Evolutionary conservation across 768 basidiomycete genomes (phyloP).

Genomic region (Ephemerocybe angulata): DNA sequence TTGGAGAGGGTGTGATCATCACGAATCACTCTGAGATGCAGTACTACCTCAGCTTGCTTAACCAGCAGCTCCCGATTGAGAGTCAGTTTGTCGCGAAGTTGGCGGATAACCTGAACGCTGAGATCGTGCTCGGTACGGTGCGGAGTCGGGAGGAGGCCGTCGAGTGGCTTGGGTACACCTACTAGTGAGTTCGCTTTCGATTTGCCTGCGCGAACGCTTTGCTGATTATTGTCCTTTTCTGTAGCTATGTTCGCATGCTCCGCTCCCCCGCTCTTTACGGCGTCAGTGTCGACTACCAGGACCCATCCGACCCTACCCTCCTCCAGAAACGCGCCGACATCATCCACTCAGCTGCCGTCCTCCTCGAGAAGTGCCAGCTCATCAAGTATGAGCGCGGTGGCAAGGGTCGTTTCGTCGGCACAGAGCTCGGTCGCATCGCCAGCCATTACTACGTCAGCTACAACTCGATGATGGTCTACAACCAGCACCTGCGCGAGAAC

Average conservation of each 20-base stretch:
- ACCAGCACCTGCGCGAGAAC: constrained; percentile 83
- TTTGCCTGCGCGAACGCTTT: background rate
- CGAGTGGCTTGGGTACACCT: constrained; percentile 95
- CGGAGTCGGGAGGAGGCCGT: constrained; percentile 96
- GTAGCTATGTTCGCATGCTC: constrained; percentile 92
- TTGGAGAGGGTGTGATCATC: constrained; percentile 96
- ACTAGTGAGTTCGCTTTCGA: constrained; percentile 54
- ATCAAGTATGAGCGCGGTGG: constrained; percentile 85
- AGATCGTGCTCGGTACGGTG: constrained; percentile 88
- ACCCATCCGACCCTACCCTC: constrained; percentile 39
- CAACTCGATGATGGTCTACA: constrained; percentile 94
- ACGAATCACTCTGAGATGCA: constrained; percentile 97
- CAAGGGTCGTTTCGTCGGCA: constrained; percentile 85
- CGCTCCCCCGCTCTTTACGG: constrained; percentile 84
- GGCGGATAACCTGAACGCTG: constrained; percentile 95
- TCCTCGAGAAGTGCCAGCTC: constrained; percentile 91
- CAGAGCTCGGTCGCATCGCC: constrained; percentile 90
- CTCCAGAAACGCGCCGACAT: constrained; percentile 65
- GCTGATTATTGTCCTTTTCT: constrained; percentile 8
- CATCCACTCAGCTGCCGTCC: constrained; percentile 85
- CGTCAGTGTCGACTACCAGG: constrained; percentile 86
- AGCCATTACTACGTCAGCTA: constrained; percentile 96
- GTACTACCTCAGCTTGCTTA: constrained; percentile 92
- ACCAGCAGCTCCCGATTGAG: constrained; percentile 97
- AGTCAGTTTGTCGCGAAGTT: constrained; percentile 89